Evolutionary conservation across 2,329 filamentous ascomycete genomes (phyloP).

Genomic region (Teratosphaeria pseudoeucalypti): DNA sequence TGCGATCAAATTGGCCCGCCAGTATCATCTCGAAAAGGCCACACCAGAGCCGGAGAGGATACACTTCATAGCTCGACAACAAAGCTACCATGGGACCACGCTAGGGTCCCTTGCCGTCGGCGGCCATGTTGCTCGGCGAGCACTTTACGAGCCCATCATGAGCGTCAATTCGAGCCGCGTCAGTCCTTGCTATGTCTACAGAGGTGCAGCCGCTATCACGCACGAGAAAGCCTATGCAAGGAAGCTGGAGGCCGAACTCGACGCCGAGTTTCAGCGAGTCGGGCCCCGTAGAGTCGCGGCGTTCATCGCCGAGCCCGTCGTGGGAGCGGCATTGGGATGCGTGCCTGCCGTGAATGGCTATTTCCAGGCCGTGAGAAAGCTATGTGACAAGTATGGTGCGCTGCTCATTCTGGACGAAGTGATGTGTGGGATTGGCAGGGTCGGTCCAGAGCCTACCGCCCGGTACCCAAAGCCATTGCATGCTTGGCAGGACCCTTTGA

Average conservation of each 20-base stretch:
- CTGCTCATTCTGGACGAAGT: slow-evolving; percentile 72
- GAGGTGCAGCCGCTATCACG: slow-evolving; percentile 35
- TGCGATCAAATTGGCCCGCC: slow-evolving; percentile 55
- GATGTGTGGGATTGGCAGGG: slow-evolving; percentile 58
- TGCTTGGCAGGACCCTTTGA: slow-evolving; percentile 47
- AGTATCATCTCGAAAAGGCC: slow-evolving; percentile 53
- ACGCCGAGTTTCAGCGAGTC: slow-evolving; percentile 53
- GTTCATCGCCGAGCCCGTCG: slow-evolving; percentile 64
- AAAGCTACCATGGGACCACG: slow-evolving; percentile 62
- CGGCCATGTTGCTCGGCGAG: slow-evolving; percentile 50
- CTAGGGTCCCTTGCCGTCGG: slow-evolving; percentile 56
- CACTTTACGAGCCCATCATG: slow-evolving; percentile 52
- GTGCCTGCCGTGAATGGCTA: slow-evolving; percentile 59
- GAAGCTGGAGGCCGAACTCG: slow-evolving; percentile 54
- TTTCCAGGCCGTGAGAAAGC: slow-evolving; percentile 52
- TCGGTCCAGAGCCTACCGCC: slow-evolving; percentile 33
- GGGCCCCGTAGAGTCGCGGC: slow-evolving; percentile 58
- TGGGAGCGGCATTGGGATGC: slow-evolving; percentile 60
- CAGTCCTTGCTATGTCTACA: slow-evolving; percentile 57
- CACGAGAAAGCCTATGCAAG: slow-evolving; percentile 50
- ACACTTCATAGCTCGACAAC: slow-evolving; percentile 53
- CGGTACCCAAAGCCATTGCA: slow-evolving; percentile 35
- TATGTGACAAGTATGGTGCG: slow-evolving; percentile 62
- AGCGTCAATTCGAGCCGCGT: slow-evolving; percentile 46
- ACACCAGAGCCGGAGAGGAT: slow-evolving; percentile 43